These are phyloP conservation scores for Aspergillus sp. DNA, from an alignment of 2,329 filamentous ascomycete genomes.

Conservation along the genomic window DNA sequence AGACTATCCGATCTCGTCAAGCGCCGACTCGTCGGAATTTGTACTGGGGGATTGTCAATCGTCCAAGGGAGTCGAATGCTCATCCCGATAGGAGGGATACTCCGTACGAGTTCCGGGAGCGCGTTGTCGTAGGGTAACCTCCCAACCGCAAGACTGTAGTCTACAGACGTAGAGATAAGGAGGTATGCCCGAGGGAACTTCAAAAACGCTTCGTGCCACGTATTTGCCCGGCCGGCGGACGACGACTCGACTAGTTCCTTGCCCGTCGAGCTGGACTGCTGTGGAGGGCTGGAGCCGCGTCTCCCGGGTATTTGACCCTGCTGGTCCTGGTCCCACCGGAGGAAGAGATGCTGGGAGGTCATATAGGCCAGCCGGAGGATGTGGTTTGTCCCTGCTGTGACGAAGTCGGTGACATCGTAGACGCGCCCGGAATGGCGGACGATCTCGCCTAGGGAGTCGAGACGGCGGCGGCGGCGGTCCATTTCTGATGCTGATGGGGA, in stretches of 20 bases:
- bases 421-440: slow-evolving; percentile 23
- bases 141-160: slow-evolving; percentile 23
- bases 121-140: slow-evolving; percentile 20
- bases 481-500: slow-evolving; percentile 20
- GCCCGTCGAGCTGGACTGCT: background rate
- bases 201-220: slow-evolving; percentile 27
- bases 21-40: background rate
- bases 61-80: slow-evolving; percentile 23
- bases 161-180: slow-evolving; percentile 26
- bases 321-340: slow-evolving; percentile 9
- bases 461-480: slow-evolving; percentile 15
- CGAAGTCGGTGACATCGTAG: slow-evolving; percentile 29
- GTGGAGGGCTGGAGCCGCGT: background rate
- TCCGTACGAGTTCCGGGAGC: slow-evolving; percentile 23
- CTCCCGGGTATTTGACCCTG: background rate
- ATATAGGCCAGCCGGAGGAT: slow-evolving; percentile 26
- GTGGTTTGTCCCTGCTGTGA: slow-evolving; percentile 24
- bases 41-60: background rate
- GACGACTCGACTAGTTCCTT: background rate
- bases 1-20: background rate
- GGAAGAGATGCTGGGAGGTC: slow-evolving; percentile 25
- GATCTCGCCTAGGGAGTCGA: slow-evolving; percentile 23
- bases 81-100: slow-evolving; percentile 17
- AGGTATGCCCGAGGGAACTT: slow-evolving; percentile 26
- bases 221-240: slow-evolving; percentile 11